These are phyloP conservation scores for Thermomyces lanuginosus DNA, from an alignment of 2,329 filamentous ascomycete species.

Conservation along the genomic window DNA sequence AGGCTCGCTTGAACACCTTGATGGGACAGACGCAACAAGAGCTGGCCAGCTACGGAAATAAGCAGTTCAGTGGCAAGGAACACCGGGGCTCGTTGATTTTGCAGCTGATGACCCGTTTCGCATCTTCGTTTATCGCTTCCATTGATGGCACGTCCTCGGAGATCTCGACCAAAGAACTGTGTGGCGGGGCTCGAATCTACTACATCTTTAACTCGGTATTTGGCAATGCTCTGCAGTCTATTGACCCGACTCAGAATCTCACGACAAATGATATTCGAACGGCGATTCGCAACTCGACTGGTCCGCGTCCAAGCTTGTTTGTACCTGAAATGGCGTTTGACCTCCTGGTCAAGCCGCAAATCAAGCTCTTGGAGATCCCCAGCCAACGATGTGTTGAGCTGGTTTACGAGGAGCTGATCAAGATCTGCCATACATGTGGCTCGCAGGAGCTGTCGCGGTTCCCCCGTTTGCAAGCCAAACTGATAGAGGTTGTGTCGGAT, in stretches of 20 bases:
- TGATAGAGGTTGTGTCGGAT: conserved; percentile 96
- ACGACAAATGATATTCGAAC: conserved; percentile 90
- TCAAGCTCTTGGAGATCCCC: conserved; percentile 87
- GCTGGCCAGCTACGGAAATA: conserved; percentile 91
- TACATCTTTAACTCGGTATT: conserved; percentile 99
- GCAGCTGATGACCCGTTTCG: conserved; percentile 96
- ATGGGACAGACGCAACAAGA: conserved; percentile 99
- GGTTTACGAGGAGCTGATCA: conserved; percentile 97
- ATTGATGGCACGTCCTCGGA: conserved; percentile 98
- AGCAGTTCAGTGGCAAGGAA: conserved; percentile 93
- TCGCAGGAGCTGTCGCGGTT: conserved; percentile 86
- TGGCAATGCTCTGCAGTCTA: conserved; percentile 86
- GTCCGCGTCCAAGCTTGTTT: conserved; percentile 85
- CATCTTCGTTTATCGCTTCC: conserved; percentile 92
- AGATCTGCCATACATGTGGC: conserved; percentile 97
- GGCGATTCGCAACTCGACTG: conserved; percentile 94
- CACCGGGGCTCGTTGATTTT: conserved; percentile 88
- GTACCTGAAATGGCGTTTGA: conserved; percentile 97
- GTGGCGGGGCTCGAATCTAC: conserved; percentile 86
- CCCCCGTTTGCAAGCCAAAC: conserved; percentile 82
- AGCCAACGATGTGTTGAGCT: conserved; percentile 94
- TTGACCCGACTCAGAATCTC: conserved; percentile 89
- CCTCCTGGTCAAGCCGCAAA: conserved; percentile 92
- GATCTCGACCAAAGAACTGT: conserved; percentile 95
- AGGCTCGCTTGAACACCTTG: conserved; percentile 87